Percentiles rank a stretch among this genome's conserved stretches.
Conservation (phyloP, 371 early-diverging fungal species). For the Batkoa obscura region DNA sequence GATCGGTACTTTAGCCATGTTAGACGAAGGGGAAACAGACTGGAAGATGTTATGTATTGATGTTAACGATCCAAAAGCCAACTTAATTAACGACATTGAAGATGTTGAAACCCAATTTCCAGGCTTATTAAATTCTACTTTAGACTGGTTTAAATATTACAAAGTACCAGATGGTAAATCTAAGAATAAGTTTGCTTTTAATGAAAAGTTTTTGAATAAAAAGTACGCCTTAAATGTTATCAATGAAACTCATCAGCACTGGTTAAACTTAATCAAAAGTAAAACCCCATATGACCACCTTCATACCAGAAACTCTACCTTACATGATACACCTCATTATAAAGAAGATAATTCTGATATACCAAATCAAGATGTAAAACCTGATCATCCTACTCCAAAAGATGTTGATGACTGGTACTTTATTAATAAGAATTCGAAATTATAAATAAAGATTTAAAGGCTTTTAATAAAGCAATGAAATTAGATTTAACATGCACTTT, state of each 20-base stretch:
- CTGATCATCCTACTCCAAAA: too few relatives aligned
- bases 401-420: too few relatives aligned
- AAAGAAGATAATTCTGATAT: too few relatives aligned
- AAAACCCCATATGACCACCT: too few relatives aligned
- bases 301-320: too few relatives aligned
- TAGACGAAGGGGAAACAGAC: conserved; percentile 98
- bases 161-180: conserved; percentile 99
- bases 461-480: too few relatives aligned
- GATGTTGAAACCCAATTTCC: conserved; percentile 93
- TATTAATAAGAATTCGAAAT: too few relatives aligned
- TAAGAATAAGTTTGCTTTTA: conserved; percentile 93
- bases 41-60: conserved; percentile 98
- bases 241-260: conserved; percentile 1
- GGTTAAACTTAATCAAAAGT: neutral
- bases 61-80: conserved; percentile 79
- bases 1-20: conserved; percentile 90
- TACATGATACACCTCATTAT: too few relatives aligned
- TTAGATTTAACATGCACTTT: too few relatives aligned
- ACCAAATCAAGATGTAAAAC: too few relatives aligned
- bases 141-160: conserved; percentile 98
- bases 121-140: conserved; percentile 83
- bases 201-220: neutral
- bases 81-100: conserved; percentile 84
- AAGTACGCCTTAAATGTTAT: neutral
- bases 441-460: too few relatives aligned